These are phyloP conservation scores for Camellia japonica DNA, from an alignment of 148 eudicot species.

Conservation along the genomic window DNA sequence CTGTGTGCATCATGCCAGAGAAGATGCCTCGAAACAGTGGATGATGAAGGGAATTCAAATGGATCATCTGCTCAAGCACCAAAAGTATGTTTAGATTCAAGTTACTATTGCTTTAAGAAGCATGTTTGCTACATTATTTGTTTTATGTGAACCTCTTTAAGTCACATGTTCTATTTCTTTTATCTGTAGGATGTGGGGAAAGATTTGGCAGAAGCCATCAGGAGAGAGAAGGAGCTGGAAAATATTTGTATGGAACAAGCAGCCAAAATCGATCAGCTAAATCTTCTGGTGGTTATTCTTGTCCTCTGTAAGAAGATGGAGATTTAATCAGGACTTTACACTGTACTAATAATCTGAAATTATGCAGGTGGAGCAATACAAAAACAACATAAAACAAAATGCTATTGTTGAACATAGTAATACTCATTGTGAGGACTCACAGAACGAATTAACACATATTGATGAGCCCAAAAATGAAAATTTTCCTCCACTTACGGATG, in stretches of 20 bases:
- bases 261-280: constrained; percentile 82
- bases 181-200: constrained; percentile 39
- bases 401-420: neutral
- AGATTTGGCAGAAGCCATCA: constrained; percentile 34
- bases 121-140: neutral
- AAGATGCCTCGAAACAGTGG: constrained; percentile 25
- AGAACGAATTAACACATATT: constrained; percentile 14
- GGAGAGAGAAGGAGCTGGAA: constrained; percentile 56
- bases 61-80: constrained; percentile 15
- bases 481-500: constrained; percentile 15
- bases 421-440: constrained; percentile 6
- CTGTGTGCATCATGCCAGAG: constrained; percentile 61
- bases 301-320: neutral
- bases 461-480: constrained; percentile 20
- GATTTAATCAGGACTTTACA: neutral
- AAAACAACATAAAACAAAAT: constrained; percentile 25
- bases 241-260: constrained; percentile 69
- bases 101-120: neutral
- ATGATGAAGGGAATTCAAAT: constrained; percentile 19
- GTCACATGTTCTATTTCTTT: neutral
- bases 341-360: too few relatives aligned
- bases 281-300: constrained; percentile 43
- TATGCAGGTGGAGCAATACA: constrained; percentile 68
- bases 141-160: neutral
- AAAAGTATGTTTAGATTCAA: constrained; percentile 18